Evolutionary conservation across 108 stramenopile species (phyloP), one percentile per base, ranked within the genome.

Genomic region (Bacterosira constricta): DNA sequence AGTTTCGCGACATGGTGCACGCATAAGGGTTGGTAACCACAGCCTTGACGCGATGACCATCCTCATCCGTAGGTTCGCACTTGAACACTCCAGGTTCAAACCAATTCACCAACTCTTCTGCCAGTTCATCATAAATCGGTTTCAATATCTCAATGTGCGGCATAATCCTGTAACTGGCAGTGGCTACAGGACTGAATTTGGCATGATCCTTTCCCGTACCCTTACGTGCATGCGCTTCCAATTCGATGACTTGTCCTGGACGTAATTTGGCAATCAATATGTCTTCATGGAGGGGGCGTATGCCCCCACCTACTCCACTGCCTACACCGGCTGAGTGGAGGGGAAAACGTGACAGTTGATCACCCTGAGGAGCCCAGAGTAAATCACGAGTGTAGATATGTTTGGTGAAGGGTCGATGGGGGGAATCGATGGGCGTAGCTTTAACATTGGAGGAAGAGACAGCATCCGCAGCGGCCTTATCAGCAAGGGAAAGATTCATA

Each of bases 1-100:
- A 98, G 71, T 98, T 98, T 12, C 98, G 81, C 18, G 92, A 96
- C 96, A 98, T 97, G 66, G 96, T 98, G 66, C 99, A 99, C 5
- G 96, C 96, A 58, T 96, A 91, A 23, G 96, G 93, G 47, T 97
- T 90, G 36, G 66, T 57, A 10, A 96, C 90, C 55, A 71, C 73
- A 18, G 89, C 93, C 68, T 88, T 83, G 12, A 82, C 65, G 10
- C 69, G 57, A 42, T 80, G 63, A 17, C 69, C 66, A 23, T 12
- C 42, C 25, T 78, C 75, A 10, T 73, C 75, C 46, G 84, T 84
- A 0, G 92, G 91, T 13, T 90, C 86, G 35, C 88, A 39, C n/a
- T 78, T 71, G 81, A 94, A 90, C 12, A 93, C 88, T 27, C 93
- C 91, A 6, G 97, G 96, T 56, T 96, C 94, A 63, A 88, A 90